Evolutionary conservation across 768 basidiomycete genomes (phyloP), one percentile per base, ranked within the genome.

Genomic region (Kwoniella pini): DNA sequence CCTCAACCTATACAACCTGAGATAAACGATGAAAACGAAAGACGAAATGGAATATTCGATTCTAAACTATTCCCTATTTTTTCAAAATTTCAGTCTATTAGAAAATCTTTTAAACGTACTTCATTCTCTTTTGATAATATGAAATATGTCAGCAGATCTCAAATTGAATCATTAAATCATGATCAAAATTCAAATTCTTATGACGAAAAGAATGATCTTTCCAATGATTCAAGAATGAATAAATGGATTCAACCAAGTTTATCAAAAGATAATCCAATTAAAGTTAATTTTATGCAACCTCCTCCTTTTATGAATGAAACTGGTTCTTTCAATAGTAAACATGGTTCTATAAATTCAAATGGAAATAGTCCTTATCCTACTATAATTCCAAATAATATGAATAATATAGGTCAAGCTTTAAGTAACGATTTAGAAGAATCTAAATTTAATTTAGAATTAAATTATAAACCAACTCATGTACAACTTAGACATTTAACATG

Each of bases 401-500:
- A 46, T 46, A 24, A 24, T 19, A 27, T 46, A 11, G 45, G 45
- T 15, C 19, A 19, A 13, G 45, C 45, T 22, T 24, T 46, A 7
- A 28, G 45, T 28, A 7, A 13, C 19, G 45, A 17, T 27, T 9
- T 46, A 24, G 43, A 44, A 36, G 7, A 36, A 15, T 9, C 11
- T 19, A 19, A 42, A 11, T 9, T 42, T 13, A 19, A 19, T 42
- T 7, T 5, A 19, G 13, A 48, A 26, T 17, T 42, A 19, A 19
- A 50, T 10, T 50, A 50, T 13, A 50, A 50, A 33, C 17, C 42
- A 4, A 21, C 40, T 28, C 28, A 33, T 13, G 54, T 55, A n/a
- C 42, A 55, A 24, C 31, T 55, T n/a, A 12, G 46, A 26, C 50
- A 56, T 10, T 15, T 55, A 26, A 42, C 43, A 11, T 62, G 60